A percentile compares a stretch with the other conserved stretches of the same genome.
Evolutionary conservation across 176 grass and related monocot species (phyloP).

Genomic region (Urochloa ruziziensis): DNA sequence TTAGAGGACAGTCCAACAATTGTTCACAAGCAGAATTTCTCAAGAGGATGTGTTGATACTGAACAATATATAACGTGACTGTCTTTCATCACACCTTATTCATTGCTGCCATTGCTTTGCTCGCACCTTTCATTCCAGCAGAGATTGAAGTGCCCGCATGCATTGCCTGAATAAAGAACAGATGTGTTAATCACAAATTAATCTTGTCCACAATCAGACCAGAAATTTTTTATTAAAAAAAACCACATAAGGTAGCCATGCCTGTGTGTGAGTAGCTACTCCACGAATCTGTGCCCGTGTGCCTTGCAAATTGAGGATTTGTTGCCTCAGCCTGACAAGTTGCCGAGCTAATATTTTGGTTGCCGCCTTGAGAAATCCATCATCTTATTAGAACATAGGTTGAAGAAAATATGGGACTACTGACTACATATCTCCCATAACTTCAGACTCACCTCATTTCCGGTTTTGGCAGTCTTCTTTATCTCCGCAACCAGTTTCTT

Average conservation of each 20-base stretch:
- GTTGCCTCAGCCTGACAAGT: slow-evolving; percentile 88
- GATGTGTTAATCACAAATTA: background rate
- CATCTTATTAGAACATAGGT: slow-evolving; percentile 16
- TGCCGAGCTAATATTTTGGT: slow-evolving; percentile 97
- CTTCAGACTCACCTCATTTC: slow-evolving; percentile 79
- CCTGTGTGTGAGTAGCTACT: slow-evolving; percentile 97
- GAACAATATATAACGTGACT: slow-evolving; percentile 26
- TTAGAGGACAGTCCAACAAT: slow-evolving; percentile 12
- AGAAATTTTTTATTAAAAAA: background rate
- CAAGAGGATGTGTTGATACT: background rate
- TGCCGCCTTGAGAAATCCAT: slow-evolving; percentile 66
- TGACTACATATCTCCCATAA: background rate
- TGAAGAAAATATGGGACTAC: background rate
- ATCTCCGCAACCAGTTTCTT: slow-evolving; percentile 98
- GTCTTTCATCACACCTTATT: slow-evolving; percentile 71
- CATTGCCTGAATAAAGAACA: slow-evolving; percentile 74
- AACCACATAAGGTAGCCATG: background rate
- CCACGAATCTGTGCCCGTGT: slow-evolving; percentile 93
- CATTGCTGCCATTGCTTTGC: slow-evolving; percentile 99
- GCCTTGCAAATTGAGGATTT: slow-evolving; percentile 96
- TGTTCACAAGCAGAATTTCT: slow-evolving; percentile 25
- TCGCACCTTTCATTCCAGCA: slow-evolving; percentile 99
- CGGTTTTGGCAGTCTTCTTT: slow-evolving; percentile 92
- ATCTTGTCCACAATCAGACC: background rate
- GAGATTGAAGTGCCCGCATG: slow-evolving; percentile 96